These are phyloP conservation scores for Colletotrichum coccodes DNA, from an alignment of 2,329 filamentous ascomycete genomes.

Conservation along the genomic window DNA sequence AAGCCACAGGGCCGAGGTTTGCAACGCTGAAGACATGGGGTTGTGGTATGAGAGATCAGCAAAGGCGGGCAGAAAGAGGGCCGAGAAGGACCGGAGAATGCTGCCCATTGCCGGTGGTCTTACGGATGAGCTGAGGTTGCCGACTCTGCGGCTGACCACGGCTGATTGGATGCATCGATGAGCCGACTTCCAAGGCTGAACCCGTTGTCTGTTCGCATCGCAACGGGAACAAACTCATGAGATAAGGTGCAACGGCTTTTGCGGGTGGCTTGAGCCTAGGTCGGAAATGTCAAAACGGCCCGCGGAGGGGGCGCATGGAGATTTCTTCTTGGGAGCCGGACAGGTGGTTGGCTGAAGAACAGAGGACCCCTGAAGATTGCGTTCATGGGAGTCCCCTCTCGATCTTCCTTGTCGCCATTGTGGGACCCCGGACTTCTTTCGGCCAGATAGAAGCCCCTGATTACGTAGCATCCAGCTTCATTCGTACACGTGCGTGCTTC, in stretches of 20 bases:
- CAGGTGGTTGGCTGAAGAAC: constrained; percentile 18
- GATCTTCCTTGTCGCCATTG: neutral
- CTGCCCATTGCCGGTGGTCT: no score
- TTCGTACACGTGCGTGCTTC: constrained; percentile 8
- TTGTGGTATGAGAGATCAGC: constrained; percentile 14
- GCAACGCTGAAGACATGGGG: constrained; percentile 9
- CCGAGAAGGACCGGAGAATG: neutral
- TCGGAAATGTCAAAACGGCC: constrained; percentile 25
- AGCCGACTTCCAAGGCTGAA: neutral
- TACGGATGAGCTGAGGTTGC: neutral
- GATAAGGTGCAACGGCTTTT: neutral
- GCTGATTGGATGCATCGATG: neutral
- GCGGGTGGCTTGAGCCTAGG: neutral
- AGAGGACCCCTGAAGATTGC: constrained; percentile 8
- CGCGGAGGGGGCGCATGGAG: constrained; percentile 17
- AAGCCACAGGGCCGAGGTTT: constrained; percentile 24
- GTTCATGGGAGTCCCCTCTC: neutral
- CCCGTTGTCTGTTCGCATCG: neutral
- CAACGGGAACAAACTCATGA: neutral
- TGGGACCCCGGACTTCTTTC: constrained; percentile 12
- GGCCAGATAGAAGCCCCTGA: constrained; percentile 18
- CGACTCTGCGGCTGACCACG: neutral
- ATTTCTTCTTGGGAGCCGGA: neutral
- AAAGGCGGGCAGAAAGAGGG: neutral
- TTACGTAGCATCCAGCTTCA: constrained; percentile 20